Base-by-base conservation (phyloP, 768 basidiomycete species). In the Infundibulicybe gibba region DNA sequence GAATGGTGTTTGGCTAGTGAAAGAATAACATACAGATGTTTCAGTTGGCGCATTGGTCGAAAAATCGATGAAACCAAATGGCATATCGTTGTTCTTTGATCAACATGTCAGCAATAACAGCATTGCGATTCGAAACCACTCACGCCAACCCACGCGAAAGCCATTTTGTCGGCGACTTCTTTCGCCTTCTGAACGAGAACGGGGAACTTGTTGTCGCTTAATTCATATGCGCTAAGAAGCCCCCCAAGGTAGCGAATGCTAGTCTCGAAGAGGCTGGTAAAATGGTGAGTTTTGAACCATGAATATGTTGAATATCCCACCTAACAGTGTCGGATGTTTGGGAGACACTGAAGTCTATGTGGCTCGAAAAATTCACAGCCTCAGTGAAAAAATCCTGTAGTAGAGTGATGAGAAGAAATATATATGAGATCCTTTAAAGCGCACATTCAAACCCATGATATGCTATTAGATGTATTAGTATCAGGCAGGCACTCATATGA, bases 231-330 rank as follows among this genome's bases (percentile, higher is more conserved):
- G 45, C 78, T 83, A 35, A 90, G 57, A 10, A 87, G 64, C 1
- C 85, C 85, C 6, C 76, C 87, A 2, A 90, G 56, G 43, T 80
- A 84, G 37, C 87, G 84, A 54, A 90, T 90, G 0, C 82, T 87
- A 1, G 84, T 85, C 62, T 90, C 87, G 54, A 90, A 89, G 3
- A 89, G 67, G 50, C 83, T 85, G 34, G 17, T 20, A 20, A 15
- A 43, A 39, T 21, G 21, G 14, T 50, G 12, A 39, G 41, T 14
- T n/a, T 9, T 10, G 9, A 40, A 40, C 6, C 15, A 21, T 17
- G 31, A n/a, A 31, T 5, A 30, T 42, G 25, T 8, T 25, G 25
- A 8, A 8, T 25, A 25, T 25, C 25, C 8, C 14, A 55, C 56
- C 56, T 57, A 43, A 53, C 35, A 10, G 51, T 49, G 53, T 20